Percentiles rank a stretch among this genome's conserved stretches.
These are phyloP conservation scores for Trichosporon sp. DNA, from an alignment of 1,284 basidiomycete species.

Conservation along the genomic window DNA sequence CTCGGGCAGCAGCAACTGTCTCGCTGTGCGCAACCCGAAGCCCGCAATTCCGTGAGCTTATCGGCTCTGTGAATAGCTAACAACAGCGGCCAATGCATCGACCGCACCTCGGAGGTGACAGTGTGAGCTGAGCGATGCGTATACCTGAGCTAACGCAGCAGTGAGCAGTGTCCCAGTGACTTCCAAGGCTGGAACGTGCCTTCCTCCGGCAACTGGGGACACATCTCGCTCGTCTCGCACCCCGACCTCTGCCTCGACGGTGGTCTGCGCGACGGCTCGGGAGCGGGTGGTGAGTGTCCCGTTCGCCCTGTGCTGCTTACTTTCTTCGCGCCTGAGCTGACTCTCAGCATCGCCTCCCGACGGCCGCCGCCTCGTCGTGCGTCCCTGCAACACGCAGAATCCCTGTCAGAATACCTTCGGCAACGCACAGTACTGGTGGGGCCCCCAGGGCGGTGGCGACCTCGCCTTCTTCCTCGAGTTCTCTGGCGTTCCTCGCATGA, in stretches of 20 bases:
- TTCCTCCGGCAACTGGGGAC: background rate
- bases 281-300: background rate
- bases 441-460: background rate
- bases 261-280: background rate
- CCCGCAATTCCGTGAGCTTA: background rate
- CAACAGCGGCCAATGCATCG: background rate
- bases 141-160: background rate
- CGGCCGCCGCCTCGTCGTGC: background rate
- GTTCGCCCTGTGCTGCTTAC: too few species aligned
- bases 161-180: background rate
- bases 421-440: constrained; percentile 7
- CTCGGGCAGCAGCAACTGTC: background rate
- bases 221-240: background rate
- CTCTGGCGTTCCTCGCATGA: background rate
- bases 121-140: background rate
- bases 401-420: constrained; percentile 1
- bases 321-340: background rate
- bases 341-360: background rate
- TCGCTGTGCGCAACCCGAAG: background rate
- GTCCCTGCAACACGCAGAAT: background rate
- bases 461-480: background rate
- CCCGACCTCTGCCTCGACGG: background rate
- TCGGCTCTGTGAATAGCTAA: background rate
- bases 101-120: background rate
- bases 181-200: background rate